Base-by-base conservation (phyloP, 2,329 filamentous ascomycete species). In the Aspergillus amoenus region DNA sequence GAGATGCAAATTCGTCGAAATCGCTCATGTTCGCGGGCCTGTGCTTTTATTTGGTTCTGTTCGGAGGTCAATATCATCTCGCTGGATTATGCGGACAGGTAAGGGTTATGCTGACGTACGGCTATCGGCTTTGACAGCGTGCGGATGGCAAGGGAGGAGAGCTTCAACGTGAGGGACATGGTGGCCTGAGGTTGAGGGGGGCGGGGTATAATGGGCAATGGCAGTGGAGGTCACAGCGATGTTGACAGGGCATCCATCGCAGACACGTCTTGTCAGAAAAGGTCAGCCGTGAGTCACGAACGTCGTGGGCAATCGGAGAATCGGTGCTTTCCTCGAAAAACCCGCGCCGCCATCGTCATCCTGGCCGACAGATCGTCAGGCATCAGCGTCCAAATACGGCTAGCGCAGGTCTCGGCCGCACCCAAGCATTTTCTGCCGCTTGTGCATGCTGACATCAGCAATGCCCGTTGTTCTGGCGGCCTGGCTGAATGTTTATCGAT, bases 101-200 rank as follows among this genome's bases (percentile, higher is more conserved):
- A 54, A 56, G 48, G 34, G n/a, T 40, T 27, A 55, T 34, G n/a
- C 18, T 40, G 46, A 55, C 68, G 56, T 79, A 88, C 86, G 62
- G 84, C 85, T 67, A 89, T 85, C 2, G 86, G 86, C 69, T 89
- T 89, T 13, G 86, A 86, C 27, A 87, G 76, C 1, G 86, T 88
- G 58, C 86, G 80, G 58, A 89, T 84, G 41, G 79, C 81, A 47
- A 89, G 77, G 21, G 86, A 88, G 32, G 83, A 83, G 64, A 89
- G 81, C 70, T 89, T 89, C 61, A 89, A 76, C 9, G 85, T 87
- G 60, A 88, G 68, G 60, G 84, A 86, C 84, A 87, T 87, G 61
- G 41, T 64, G 65, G 30, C 15, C 37, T 24, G 37, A 40, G 13
- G 21, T 50, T 13, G n/a, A 49, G 8, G 17, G 17, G 37, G 30